Percentiles rank a stretch among this genome's conserved stretches.
phyloP scores from a whole-genome alignment of 2,329 filamentous ascomycete genomes.

The Fusarium anguioides region DNA sequence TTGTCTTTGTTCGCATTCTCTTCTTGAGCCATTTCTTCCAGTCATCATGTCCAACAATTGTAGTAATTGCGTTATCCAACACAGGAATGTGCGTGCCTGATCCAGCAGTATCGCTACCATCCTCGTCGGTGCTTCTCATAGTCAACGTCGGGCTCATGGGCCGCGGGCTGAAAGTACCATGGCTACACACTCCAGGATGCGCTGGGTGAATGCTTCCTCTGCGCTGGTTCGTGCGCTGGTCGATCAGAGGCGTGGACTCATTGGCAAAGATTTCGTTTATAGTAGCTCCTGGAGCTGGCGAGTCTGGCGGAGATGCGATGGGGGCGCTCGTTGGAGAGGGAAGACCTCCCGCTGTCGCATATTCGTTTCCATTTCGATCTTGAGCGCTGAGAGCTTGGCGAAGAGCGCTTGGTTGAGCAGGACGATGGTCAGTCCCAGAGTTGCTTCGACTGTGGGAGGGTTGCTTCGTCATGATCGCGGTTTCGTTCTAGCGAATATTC shows the following conservation, averaged over 20 bases:
- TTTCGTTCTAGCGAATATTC: not conserved
- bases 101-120: conserved; percentile 49
- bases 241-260: conserved; percentile 65
- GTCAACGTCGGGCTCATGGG: conserved; percentile 61
- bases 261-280: conserved; percentile 43
- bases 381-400: conserved; percentile 57
- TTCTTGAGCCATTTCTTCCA: conserved; percentile 63
- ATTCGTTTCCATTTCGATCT: conserved; percentile 32
- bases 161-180: conserved; percentile 81
- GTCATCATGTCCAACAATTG: conserved; percentile 54
- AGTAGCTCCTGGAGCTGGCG: conserved; percentile 35
- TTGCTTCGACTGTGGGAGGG: conserved; percentile 46
- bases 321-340: conserved; percentile 25
- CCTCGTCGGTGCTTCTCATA: conserved; percentile 46
- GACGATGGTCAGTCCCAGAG: conserved; percentile 52
- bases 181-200: conserved; percentile 67
- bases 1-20: conserved; percentile 71
- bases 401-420: conserved; percentile 58
- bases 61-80: conserved; percentile 54
- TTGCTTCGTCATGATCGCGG: conserved; percentile 40
- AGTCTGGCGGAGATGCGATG: conserved; percentile 36
- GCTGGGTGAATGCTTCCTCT: conserved; percentile 46
- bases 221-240: conserved; percentile 37
- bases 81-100: conserved; percentile 50
- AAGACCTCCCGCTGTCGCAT: conserved; percentile 7